Base-by-base conservation (phyloP, 75 land plant genomes). In the Larix kaempferi region DNA sequence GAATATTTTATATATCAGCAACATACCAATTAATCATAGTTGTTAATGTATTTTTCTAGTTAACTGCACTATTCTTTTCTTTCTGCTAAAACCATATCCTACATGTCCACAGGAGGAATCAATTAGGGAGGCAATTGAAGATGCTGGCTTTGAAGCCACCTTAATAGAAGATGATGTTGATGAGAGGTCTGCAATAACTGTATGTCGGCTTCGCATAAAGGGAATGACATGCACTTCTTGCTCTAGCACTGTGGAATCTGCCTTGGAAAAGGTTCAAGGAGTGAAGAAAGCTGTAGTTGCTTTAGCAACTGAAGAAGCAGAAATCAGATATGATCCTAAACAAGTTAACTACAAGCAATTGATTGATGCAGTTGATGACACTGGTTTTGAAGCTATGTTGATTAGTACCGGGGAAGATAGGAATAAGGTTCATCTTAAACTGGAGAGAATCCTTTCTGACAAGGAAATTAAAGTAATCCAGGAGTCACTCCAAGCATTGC, bases 151-250 rank as follows among this genome's bases (percentile, higher is more conserved):
- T 80, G 79, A 87, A 61, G 91, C 91, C 22, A 44, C 79, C 44
- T 13, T 86, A 37, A 76, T 90, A 8, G 57, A 88, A 57, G 88
- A 87, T 33, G 86, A 85, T 0, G 13, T 37, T 15, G 74, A 61
- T 59, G 82, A 85, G 39, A 52, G 44, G 57, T 56, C 78, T 17
- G 35, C 49, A 15, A 78, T 80, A 71, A 65, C 79, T 14, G 74
- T 74, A 41, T 93, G 96, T 63, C 82, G 94, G 56, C 29, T 93
- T 2, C 83, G 80, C 14, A 83, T 93, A 16, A 88, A 84, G 78
- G 94, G 92, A 64, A 91, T 93, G 91, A 88, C 91, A 21, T 91
- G 96, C 79, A 93, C 96, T 41, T 81, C 90, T 12, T 93, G 96
- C 85, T 89, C 94, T 60, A 77, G 76, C 6, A 79, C 93, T 49